phyloP scores from a whole-genome alignment of 805 yeast genomes.

The Torulaspora franciscae region DNA sequence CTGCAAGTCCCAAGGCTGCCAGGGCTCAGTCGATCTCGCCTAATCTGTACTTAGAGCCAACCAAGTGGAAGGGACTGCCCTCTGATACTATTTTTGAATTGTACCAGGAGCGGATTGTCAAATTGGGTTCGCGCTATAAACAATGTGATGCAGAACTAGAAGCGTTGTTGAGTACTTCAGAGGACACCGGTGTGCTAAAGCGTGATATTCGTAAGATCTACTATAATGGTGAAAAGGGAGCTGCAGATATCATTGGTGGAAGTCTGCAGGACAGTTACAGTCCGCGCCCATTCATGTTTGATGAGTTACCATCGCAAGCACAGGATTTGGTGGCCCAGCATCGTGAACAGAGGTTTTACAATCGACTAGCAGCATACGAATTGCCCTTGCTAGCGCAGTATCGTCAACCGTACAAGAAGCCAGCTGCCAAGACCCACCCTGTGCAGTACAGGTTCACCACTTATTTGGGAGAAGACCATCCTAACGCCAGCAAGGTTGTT shows the following conservation, averaged over 20 bases:
- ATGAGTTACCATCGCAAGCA: slow-evolving; percentile 64
- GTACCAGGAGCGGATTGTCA: slow-evolving; percentile 53
- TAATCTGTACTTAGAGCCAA: slow-evolving; percentile 52
- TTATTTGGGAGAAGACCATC: slow-evolving; percentile 67
- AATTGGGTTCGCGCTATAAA: slow-evolving; percentile 48
- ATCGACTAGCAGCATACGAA: slow-evolving; percentile 85
- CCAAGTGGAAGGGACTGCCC: slow-evolving; percentile 65
- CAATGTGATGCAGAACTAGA: slow-evolving; percentile 50
- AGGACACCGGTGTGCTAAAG: slow-evolving; percentile 39
- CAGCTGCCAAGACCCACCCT: slow-evolving; percentile 43
- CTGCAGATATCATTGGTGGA: slow-evolving; percentile 38
- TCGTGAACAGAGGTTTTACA: slow-evolving; percentile 69
- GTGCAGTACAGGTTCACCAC: slow-evolving; percentile 67
- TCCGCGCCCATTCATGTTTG: slow-evolving; percentile 47
- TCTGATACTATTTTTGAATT: slow-evolving; percentile 57
- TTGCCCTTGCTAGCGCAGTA: slow-evolving; percentile 77
- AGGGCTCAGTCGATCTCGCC: slow-evolving; percentile 10
- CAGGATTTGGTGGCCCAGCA: slow-evolving; percentile 66
- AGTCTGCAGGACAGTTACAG: slow-evolving; percentile 39
- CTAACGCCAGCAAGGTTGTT: slow-evolving; percentile 55
- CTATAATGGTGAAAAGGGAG: slow-evolving; percentile 41
- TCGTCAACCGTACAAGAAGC: slow-evolving; percentile 61
- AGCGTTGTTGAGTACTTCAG: slow-evolving; percentile 49
- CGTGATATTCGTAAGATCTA: slow-evolving; percentile 37
- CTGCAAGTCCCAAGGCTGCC: slow-evolving; percentile 16